phyloP scores from a whole-genome alignment of 768 basidiomycete genomes.

The Podaxis carcinomalis region DNA sequence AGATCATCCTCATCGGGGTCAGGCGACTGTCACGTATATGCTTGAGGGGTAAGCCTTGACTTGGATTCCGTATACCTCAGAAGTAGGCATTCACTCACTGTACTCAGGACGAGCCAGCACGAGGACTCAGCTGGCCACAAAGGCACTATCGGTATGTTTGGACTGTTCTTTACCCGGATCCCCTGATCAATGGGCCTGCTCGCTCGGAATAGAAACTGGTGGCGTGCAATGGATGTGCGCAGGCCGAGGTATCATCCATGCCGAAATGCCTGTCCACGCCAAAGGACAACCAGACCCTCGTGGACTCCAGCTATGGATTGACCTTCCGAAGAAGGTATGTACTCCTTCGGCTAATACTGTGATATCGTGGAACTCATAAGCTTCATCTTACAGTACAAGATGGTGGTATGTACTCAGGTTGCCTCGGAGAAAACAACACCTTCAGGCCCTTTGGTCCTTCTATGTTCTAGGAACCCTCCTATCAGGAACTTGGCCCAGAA shows the following conservation, averaged over 20 bases:
- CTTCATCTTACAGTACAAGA: slow-evolving; percentile 55
- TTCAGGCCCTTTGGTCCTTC: background rate
- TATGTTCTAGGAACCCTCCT: slow-evolving; percentile 59
- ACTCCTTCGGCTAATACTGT: background rate
- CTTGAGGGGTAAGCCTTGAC: slow-evolving; percentile 58
- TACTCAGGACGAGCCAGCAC: slow-evolving; percentile 60
- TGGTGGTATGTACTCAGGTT: slow-evolving; percentile 44
- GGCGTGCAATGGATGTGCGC: slow-evolving; percentile 97
- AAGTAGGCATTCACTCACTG: background rate
- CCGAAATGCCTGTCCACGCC: slow-evolving; percentile 84
- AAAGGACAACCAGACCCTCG: slow-evolving; percentile 64
- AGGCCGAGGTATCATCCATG: slow-evolving; percentile 75
- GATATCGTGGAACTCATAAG: slow-evolving; percentile 14
- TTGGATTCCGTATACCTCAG: background rate
- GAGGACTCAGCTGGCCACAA: slow-evolving; percentile 91
- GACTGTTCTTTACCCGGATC: background rate
- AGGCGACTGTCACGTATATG: slow-evolving; percentile 88
- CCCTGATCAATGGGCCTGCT: background rate
- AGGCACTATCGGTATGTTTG: slow-evolving; percentile 52
- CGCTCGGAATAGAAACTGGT: slow-evolving; percentile 44
- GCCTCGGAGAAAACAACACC: background rate
- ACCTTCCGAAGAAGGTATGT: slow-evolving; percentile 65
- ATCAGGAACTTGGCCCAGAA: slow-evolving; percentile 73
- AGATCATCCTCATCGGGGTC: slow-evolving; percentile 91
- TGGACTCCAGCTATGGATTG: slow-evolving; percentile 88